Evolutionary conservation across 495 filamentous ascomycete species (phyloP), one percentile per base, ranked within the genome.

Genomic region (Parachaetomium inaequale): DNA sequence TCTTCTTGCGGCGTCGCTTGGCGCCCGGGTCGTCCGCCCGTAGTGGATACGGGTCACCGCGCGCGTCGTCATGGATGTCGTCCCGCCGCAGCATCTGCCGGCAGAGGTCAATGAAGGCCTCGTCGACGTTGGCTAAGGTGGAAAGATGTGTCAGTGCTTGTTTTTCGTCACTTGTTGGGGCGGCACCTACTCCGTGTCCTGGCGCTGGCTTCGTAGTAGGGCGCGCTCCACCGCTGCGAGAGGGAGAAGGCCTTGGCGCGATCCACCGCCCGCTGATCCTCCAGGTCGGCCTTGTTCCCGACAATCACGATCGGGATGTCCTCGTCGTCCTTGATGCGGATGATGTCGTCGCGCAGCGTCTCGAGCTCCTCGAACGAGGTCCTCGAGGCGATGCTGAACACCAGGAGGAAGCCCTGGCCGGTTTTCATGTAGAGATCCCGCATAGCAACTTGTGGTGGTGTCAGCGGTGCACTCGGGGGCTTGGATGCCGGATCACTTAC

Each of bases 401-500:
- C 94, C 56, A 98, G 84, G 59, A 98, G 86, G 76, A 98, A 98
- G 3, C 95, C 94, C 81, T 98, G 94, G 63, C 93, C 91, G 68
- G 87, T 84, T 71, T 96, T 96, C 90, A 98, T 96, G 77, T 97
- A 97, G 52, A 97, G 82, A 76, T 98, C 93, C 76, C 92, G 87
- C 78, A 82, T 81, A 56, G 76, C 79, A 67, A 82, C 78, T 80
- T 62, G 29, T 47, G 25, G 2, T 10, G 10, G 15, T 25, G 43
- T 62, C 11, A 62, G 60, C 12, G 21, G n/a, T 28, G 34, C 15
- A 19, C 6, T 4, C 7, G 47, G 2, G 8, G 25, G 26, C 26
- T 15, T 26, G 25, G 19, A 34, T 21, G 23, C 56, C 49, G 53
- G 61, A 60, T 54, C 23, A 81, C 89, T 82, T 80, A 95, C 91